Evolutionary conservation across 2,329 filamentous ascomycete genomes (phyloP).

Genomic region (Alternaria brassicicola): DNA sequence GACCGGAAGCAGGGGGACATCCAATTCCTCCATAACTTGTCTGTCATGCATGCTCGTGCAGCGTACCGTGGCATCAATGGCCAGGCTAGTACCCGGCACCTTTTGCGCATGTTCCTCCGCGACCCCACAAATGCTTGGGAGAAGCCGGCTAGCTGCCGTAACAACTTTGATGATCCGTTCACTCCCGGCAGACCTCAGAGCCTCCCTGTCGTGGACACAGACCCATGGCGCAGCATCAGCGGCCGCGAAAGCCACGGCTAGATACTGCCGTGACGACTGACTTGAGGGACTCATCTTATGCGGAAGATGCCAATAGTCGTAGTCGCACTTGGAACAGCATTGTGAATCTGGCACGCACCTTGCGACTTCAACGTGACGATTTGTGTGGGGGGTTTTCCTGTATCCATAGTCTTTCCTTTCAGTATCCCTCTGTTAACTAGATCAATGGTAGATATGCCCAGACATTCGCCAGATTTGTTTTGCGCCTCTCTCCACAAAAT

Average conservation of each 20-base stretch:
- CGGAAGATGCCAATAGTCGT: not conserved
- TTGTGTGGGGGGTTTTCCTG: not conserved
- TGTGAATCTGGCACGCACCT: not conserved
- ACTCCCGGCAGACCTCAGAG: slow-evolving; percentile 36
- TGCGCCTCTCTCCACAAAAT: not conserved
- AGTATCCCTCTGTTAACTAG: not conserved
- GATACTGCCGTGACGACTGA: not conserved
- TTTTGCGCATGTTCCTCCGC: slow-evolving; percentile 48
- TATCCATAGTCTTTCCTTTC: not conserved
- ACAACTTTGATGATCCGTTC: slow-evolving; percentile 45
- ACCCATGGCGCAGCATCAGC: slow-evolving; percentile 48
- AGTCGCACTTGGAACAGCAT: not conserved
- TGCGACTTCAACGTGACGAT: not conserved
- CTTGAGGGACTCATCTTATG: not conserved
- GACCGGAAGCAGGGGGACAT: slow-evolving; percentile 46
- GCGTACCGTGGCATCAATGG: slow-evolving; percentile 37
- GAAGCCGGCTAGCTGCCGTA: slow-evolving; percentile 35
- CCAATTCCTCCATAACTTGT: slow-evolving; percentile 47
- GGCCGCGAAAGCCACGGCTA: slow-evolving; percentile 49
- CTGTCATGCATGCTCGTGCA: slow-evolving; percentile 46
- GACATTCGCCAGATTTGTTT: not conserved
- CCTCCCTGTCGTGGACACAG: slow-evolving; percentile 42
- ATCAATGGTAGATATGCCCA: not conserved
- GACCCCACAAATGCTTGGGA: slow-evolving; percentile 44
- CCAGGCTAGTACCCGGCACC: slow-evolving; percentile 40